phyloP scores from a whole-genome alignment of 768 basidiomycete species.

The Tulasnella sp. region DNA sequence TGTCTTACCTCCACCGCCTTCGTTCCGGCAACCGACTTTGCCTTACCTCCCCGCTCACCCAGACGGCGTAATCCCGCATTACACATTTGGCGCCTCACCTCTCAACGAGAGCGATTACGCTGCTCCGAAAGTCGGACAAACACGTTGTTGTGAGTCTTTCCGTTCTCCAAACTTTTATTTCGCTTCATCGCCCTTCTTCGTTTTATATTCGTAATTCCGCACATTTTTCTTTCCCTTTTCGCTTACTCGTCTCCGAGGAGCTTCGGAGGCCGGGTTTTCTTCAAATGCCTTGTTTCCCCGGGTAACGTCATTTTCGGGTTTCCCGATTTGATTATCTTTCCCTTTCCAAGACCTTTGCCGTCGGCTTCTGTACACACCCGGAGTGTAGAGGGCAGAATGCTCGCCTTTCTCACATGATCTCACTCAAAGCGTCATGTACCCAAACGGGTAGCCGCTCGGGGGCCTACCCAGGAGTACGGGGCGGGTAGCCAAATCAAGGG shows the following conservation, averaged over 20 bases:
- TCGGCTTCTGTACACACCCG: too few relatives aligned
- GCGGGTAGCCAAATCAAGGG: neutral
- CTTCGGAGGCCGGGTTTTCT: too few relatives aligned
- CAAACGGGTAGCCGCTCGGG: neutral
- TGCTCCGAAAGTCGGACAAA: slow-evolving; percentile 10
- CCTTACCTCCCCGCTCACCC: neutral
- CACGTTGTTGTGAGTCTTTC: slow-evolving; percentile 9
- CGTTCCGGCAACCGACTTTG: neutral
- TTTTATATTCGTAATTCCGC: too few relatives aligned
- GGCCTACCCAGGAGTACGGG: neutral
- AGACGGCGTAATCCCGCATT: neutral
- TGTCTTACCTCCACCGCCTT: neutral
- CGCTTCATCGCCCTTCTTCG: neutral
- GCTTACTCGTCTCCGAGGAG: neutral
- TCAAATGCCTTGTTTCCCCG: too few relatives aligned
- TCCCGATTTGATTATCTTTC: too few relatives aligned
- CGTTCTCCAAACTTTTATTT: neutral
- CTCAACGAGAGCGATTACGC: neutral
- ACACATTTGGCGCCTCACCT: slow-evolving; percentile 1
- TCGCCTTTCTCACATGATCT: too few relatives aligned
- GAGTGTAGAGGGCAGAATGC: too few relatives aligned
- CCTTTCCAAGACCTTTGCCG: too few relatives aligned
- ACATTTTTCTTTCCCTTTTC: neutral
- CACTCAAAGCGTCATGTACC: too few relatives aligned
- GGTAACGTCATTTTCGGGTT: too few relatives aligned